phyloP scores from a whole-genome alignment of 108 stramenopile genomes.

The Schizochytrium sp. region DNA sequence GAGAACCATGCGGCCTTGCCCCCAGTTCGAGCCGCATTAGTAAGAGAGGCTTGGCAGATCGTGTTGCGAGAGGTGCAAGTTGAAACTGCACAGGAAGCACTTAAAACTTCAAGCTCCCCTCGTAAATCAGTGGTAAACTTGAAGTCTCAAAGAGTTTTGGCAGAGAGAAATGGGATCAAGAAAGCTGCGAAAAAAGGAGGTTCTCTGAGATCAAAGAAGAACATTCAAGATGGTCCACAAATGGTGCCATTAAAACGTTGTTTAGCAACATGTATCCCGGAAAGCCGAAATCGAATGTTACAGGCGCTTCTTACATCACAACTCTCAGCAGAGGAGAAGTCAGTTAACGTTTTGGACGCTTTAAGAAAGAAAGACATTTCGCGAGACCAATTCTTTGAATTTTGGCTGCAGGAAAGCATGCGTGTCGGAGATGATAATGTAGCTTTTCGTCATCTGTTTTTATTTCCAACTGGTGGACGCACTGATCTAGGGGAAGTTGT shows the following conservation, averaged over 20 bases:
- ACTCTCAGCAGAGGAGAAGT: too few relatives aligned
- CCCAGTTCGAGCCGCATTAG: too few relatives aligned
- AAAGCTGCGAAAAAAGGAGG: too few relatives aligned
- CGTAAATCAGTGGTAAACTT: too few relatives aligned
- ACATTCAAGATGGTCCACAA: background rate
- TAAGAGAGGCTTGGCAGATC: too few relatives aligned
- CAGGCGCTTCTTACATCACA: background rate
- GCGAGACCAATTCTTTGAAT: background rate
- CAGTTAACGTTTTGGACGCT: background rate
- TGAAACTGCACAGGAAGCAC: too few relatives aligned
- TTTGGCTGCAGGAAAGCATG: background rate
- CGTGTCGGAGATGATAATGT: background rate
- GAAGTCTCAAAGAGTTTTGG: too few relatives aligned
- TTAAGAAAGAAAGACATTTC: background rate
- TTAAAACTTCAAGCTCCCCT: too few relatives aligned
- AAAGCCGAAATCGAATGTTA: conserved; percentile 2
- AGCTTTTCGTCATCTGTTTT: background rate
- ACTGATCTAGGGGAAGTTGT: background rate
- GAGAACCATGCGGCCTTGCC: too few relatives aligned
- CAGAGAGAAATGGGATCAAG: too few relatives aligned
- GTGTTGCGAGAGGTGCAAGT: too few relatives aligned
- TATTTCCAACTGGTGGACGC: background rate
- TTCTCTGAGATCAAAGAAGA: too few relatives aligned
- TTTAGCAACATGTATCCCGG: conserved; percentile 9
- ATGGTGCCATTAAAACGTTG: background rate